Conservation (phyloP, 2,329 filamentous ascomycete genomes). For the Aureobasidium sp. region DNA sequence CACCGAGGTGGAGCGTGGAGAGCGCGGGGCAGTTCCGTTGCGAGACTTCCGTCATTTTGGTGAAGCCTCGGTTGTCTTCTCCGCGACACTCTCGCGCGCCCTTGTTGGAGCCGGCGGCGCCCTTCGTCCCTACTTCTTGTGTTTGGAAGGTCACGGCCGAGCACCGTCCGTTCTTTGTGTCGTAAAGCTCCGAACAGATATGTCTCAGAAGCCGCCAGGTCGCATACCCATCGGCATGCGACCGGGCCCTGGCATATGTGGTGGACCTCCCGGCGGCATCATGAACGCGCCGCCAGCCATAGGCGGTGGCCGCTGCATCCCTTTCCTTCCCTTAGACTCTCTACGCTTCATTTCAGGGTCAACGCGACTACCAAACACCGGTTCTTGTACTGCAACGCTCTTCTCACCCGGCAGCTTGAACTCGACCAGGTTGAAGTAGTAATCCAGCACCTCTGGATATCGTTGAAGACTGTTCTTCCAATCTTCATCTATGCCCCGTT, state of each 20-base stretch:
- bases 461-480: constrained; percentile 68
- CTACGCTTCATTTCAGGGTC: constrained; percentile 2
- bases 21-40: not conserved
- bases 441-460: constrained; percentile 75
- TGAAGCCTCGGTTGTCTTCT: constrained; percentile 4
- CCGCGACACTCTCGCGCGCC: not conserved
- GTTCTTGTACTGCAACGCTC: constrained; percentile 21
- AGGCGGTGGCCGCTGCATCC: not conserved
- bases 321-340: not conserved
- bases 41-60: not conserved
- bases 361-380: not conserved
- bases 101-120: not conserved
- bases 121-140: not conserved
- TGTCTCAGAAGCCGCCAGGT: not conserved
- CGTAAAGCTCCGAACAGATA: not conserved
- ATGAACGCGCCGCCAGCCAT: not conserved
- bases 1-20: constrained; percentile 8
- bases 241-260: not conserved
- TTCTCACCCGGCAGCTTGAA: constrained; percentile 55
- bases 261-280: not conserved
- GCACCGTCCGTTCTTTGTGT: not conserved
- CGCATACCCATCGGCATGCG: not conserved
- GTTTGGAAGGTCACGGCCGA: not conserved
- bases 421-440: constrained; percentile 67
- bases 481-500: constrained; percentile 69